Evolutionary conservation across 331 rosid species (phyloP).

Genomic region (Telfairia occidentalis): DNA sequence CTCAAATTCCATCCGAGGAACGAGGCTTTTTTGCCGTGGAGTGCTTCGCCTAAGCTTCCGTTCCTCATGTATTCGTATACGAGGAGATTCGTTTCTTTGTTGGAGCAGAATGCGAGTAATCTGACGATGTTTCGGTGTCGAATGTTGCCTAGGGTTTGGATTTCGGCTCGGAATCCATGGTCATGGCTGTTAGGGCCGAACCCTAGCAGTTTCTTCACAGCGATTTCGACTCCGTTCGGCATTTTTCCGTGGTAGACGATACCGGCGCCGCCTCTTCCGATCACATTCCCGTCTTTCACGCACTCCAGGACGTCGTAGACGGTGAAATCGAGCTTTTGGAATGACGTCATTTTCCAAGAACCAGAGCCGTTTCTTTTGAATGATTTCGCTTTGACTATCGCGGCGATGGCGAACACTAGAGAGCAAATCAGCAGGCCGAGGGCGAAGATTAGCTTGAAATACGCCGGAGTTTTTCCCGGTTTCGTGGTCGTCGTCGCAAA

Average conservation of each 20-base stretch:
- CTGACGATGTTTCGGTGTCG: conserved; percentile 81
- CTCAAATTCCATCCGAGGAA: conserved; percentile 62
- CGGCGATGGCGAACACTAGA: conserved; percentile 50
- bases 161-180: conserved; percentile 77
- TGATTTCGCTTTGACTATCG: conserved; percentile 54
- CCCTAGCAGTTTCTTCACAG: conserved; percentile 68
- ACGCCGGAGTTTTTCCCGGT: conserved; percentile 17
- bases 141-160: conserved; percentile 75
- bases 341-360: conserved; percentile 74
- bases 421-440: conserved; percentile 63
- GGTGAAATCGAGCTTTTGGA: conserved; percentile 59
- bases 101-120: conserved; percentile 65
- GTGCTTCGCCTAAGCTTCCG: conserved; percentile 77
- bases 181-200: conserved; percentile 58
- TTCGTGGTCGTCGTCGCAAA: conserved; percentile 29
- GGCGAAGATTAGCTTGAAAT: conserved; percentile 63
- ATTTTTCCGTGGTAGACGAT: conserved; percentile 85
- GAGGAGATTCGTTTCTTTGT: conserved; percentile 57
- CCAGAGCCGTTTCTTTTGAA: conserved; percentile 31
- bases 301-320: conserved; percentile 66
- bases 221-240: conserved; percentile 71
- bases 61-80: conserved; percentile 87
- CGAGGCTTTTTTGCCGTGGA: conserved; percentile 52
- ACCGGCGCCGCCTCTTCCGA: conserved; percentile 91
- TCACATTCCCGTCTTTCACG: conserved; percentile 71